Base-by-base conservation (phyloP, 257 asterid species). In the Capsicum rhomboideum region DNA sequence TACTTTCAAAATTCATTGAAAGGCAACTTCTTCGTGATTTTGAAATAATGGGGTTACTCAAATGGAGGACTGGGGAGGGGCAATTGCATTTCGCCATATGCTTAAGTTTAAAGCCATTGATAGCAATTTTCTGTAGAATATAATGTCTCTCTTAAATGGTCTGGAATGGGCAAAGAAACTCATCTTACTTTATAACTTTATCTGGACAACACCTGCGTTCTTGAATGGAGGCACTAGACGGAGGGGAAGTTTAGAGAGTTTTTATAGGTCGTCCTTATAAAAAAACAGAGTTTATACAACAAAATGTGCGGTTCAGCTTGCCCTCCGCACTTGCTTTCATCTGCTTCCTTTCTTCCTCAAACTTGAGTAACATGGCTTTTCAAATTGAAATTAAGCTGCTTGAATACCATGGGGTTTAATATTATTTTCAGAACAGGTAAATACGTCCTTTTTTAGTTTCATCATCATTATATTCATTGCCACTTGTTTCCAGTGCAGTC, bases 401-500 rank as follows among this genome's bases (percentile, higher is more conserved):
- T 77, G 82, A 77, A 77, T 50, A 77, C 46, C 28, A 26, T 26
- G 28, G 42, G 61, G 26, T 26, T 66, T 49, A 28, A 7, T 50
- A 29, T 77, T 50, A 77, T 50, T 50, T 16, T 50, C 2, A 26
- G 82, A 50, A 9, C 46, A 50, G 44, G 18, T 49, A 10, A 77
- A 50, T 16, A 0, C 28, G 46, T 50, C 3, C 4, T 28, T 26
- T 72, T 75, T 50, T 42, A 23, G 61, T 17, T 64, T n/a, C 46
- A 14, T 40, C 59, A 82, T 29, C 77, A 64, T 63, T 87, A 77
- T 86, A 87, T 89, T 91, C 86, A 90, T 71, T 72, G 89, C 82
- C 87, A 42, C 88, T 86, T 91, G 85, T 90, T 88, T 88, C 90
- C 91, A 84, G 92, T 90, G 95, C 98, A 96, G 99, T 90, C 92